phyloP scores from a whole-genome alignment of 2,329 filamentous ascomycete genomes.

The Rhynchosporium secalis region DNA sequence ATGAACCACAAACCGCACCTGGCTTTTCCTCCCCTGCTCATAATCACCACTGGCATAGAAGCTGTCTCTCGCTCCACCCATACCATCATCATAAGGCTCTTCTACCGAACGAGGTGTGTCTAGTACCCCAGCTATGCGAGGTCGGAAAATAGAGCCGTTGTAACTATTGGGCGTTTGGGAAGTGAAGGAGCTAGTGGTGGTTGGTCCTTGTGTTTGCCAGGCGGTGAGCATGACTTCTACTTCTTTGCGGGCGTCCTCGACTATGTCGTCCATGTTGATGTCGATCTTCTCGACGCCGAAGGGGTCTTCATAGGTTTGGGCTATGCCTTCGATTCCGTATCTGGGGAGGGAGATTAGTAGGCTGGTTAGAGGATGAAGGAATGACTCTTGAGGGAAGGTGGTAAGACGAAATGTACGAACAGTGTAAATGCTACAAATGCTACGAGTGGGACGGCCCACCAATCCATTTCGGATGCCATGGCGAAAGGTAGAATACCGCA shows the following conservation, averaged over 20 bases:
- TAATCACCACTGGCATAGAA: conserved; percentile 11
- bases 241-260: conserved; percentile 59
- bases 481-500: conserved; percentile 62
- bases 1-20: conserved; percentile 27
- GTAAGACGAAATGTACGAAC: conserved; percentile 14
- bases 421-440: conserved; percentile 62
- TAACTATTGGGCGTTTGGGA: conserved; percentile 4
- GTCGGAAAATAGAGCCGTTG: conserved; percentile 32
- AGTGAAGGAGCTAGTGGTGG: neutral
- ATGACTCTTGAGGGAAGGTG: neutral
- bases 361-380: neutral
- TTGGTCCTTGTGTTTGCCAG: conserved; percentile 46
- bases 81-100: neutral
- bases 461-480: conserved; percentile 61
- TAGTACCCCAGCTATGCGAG: conserved; percentile 17
- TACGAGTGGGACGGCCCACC: conserved; percentile 61
- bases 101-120: conserved; percentile 26
- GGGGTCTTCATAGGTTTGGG: conserved; percentile 59
- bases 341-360: conserved; percentile 17
- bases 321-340: conserved; percentile 60
- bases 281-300: conserved; percentile 67
- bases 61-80: neutral
- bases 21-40: conserved; percentile 11
- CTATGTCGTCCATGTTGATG: conserved; percentile 67
- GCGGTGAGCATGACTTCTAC: conserved; percentile 58